Percentiles rank a stretch among this genome's conserved stretches.
Evolutionary conservation across 345 rosid species (phyloP).

Genomic region (Mercurialis annua): DNA sequence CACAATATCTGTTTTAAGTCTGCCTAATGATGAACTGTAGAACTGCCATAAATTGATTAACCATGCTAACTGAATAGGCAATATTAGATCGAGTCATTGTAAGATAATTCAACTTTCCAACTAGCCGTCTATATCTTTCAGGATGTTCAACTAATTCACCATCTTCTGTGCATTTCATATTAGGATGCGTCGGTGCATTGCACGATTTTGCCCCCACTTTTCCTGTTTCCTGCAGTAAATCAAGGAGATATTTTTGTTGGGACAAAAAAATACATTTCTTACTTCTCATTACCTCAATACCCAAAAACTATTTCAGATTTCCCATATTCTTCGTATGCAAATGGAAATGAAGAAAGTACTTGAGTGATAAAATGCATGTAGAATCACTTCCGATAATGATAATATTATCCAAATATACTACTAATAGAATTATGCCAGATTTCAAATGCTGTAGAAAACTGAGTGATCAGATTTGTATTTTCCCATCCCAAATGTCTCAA

Average conservation of each 20-base stretch:
- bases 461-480: too few relatives aligned
- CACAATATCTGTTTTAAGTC: background rate
- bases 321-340: background rate
- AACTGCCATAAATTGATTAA: background rate
- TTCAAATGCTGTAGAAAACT: too few relatives aligned
- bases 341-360: background rate
- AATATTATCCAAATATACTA: background rate
- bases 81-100: background rate
- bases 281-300: background rate
- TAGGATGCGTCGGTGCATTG: too few relatives aligned
- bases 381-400: background rate
- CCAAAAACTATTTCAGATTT: too few relatives aligned
- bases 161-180: background rate
- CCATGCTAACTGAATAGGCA: background rate
- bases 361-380: too few relatives aligned
- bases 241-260: background rate
- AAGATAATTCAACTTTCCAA: too few relatives aligned
- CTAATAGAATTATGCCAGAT: background rate
- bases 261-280: background rate
- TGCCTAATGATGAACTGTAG: background rate
- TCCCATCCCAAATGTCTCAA: background rate
- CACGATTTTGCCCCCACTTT: too few relatives aligned
- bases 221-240: too few relatives aligned
- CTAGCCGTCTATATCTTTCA: too few relatives aligned
- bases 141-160: too few relatives aligned